These are phyloP conservation scores for Thraustotheca clavata DNA, from an alignment of 352 stramenopile species.

Conservation along the genomic window DNA sequence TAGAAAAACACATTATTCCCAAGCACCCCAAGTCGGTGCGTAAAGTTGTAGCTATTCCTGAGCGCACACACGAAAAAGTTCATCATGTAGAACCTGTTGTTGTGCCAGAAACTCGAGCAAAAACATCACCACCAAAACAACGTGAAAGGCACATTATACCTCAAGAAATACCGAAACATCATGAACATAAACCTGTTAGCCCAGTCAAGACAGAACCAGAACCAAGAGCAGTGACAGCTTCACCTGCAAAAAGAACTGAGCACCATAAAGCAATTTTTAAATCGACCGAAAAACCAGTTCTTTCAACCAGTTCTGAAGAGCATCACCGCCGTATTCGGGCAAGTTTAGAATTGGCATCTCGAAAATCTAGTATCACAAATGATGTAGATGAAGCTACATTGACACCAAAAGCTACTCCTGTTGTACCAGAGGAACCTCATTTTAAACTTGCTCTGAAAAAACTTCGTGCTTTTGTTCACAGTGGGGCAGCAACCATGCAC, in stretches of 20 bases:
- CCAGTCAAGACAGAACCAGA: background rate
- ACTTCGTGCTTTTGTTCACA: conserved; percentile 5
- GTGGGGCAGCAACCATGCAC: background rate
- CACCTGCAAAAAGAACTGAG: background rate
- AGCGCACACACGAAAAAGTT: background rate
- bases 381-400: background rate
- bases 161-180: background rate
- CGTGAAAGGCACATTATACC: background rate
- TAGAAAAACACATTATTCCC: background rate
- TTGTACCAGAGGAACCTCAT: background rate
- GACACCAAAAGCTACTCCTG: background rate
- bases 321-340: conserved; percentile 8
- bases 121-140: background rate
- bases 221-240: background rate
- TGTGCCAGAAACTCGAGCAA: background rate
- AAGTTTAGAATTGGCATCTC: conserved; percentile 5
- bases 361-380: background rate
- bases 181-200: background rate
- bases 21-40: background rate
- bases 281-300: background rate
- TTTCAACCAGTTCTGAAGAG: background rate
- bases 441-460: conserved; percentile 10
- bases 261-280: background rate
- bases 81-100: background rate
- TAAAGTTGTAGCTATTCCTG: background rate